Evolutionary conservation across 257 asterid genomes (phyloP).

Genomic region (Solanum gandarillasii): DNA sequence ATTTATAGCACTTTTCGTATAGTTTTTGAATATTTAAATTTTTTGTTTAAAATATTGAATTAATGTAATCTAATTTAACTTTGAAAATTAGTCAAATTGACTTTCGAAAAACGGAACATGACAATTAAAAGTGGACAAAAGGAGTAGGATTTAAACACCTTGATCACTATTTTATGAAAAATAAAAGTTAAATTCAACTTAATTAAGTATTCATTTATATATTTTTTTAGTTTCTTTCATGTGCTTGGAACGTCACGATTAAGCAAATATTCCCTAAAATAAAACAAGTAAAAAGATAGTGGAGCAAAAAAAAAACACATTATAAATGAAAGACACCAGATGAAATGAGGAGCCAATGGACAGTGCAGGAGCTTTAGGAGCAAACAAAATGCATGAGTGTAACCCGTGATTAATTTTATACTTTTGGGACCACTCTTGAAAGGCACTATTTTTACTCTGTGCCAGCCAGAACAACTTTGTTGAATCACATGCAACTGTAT

Average conservation of each 20-base stretch:
- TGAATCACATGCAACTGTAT: not conserved
- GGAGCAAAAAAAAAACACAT: not conserved
- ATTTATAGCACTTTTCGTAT: too few species aligned
- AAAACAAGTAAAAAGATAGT: not conserved
- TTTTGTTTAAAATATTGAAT: too few species aligned
- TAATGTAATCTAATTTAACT: too few species aligned
- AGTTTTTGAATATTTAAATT: too few species aligned
- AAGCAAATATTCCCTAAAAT: not conserved
- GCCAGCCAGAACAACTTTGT: not conserved
- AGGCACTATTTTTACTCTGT: not conserved
- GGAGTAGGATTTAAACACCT: not conserved
- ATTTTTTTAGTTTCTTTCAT: not conserved
- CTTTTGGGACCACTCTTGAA: not conserved
- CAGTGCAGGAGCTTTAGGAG: not conserved
- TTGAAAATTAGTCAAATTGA: too few species aligned
- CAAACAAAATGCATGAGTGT: not conserved
- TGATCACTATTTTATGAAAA: not conserved
- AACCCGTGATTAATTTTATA: not conserved
- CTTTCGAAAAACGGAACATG: too few species aligned
- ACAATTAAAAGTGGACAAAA: too few species aligned
- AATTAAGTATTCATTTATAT: not conserved
- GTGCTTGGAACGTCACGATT: not conserved
- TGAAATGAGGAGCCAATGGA: not conserved
- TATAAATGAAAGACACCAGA: not conserved
- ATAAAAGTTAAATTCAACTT: not conserved